These are phyloP conservation scores for Sporothrix luriei DNA, from an alignment of 2,329 filamentous ascomycete genomes.

Conservation along the genomic window DNA sequence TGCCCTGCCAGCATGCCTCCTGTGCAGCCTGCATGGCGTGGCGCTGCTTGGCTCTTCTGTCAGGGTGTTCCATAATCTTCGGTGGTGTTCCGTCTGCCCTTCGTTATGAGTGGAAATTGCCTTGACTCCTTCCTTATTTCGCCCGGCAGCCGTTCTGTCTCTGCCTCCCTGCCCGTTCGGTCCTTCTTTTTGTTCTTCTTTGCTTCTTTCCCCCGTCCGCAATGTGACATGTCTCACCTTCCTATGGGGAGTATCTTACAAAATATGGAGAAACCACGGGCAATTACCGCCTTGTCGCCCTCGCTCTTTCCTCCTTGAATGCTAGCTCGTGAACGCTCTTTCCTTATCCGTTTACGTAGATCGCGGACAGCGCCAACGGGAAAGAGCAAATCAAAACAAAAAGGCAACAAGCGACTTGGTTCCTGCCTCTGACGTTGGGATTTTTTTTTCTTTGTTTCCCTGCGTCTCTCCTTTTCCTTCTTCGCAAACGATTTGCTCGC, in stretches of 20 bases:
- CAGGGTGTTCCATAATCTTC: background rate
- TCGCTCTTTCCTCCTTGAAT: slow-evolving; percentile 10
- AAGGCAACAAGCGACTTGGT: background rate
- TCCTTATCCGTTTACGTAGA: too few species aligned
- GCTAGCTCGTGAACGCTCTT: background rate
- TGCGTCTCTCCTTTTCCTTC: background rate
- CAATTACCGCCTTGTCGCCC: background rate
- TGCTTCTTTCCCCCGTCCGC: slow-evolving; percentile 11
- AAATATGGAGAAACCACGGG: background rate
- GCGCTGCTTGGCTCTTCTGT: slow-evolving; percentile 1
- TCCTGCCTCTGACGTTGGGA: background rate
- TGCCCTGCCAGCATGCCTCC: too few species aligned
- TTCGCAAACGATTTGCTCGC: background rate
- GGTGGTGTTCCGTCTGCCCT: background rate
- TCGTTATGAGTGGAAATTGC: background rate
- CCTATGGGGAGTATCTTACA: background rate
- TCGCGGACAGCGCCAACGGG: background rate
- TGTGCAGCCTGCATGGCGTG: background rate
- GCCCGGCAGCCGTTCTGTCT: slow-evolving; percentile 9
- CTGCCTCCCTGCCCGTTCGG: slow-evolving; percentile 17
- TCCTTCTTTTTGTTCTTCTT: slow-evolving; percentile 10
- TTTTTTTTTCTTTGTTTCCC: background rate
- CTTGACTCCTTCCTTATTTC: background rate
- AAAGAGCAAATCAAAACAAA: slow-evolving; percentile 20
- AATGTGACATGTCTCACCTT: slow-evolving; percentile 22